A percentile compares a stretch with the other conserved stretches of the same genome.
Evolutionary conservation across 2,329 filamentous ascomycete species (phyloP).

Genomic region (Aspergillus sp.): DNA sequence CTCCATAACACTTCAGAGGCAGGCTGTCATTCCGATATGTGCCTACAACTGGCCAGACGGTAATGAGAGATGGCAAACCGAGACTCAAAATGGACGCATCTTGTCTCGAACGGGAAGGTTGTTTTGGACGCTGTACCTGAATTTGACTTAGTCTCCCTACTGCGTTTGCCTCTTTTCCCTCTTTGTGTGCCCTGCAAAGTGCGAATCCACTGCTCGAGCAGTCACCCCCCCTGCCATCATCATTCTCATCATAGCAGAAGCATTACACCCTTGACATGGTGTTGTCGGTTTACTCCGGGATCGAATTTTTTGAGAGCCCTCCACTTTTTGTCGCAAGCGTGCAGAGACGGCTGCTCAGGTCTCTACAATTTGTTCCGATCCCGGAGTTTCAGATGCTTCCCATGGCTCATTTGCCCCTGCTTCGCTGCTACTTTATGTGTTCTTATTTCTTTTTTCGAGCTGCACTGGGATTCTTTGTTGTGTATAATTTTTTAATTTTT

Average conservation of each 20-base stretch:
- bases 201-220: constrained; percentile 4
- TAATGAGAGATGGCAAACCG: neutral
- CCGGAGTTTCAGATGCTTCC: constrained; percentile 20
- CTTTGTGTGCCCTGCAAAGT: constrained; percentile 2
- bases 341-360: neutral
- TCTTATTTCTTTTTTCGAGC: constrained; percentile 2
- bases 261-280: neutral
- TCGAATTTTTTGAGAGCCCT: neutral
- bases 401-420: constrained; percentile 14
- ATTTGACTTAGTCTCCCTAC: neutral
- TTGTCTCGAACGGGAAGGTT: constrained; percentile 1
- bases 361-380: constrained; percentile 16
- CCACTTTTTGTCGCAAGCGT: neutral
- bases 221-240: neutral
- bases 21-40: too few species aligned
- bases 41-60: too few species aligned
- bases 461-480: neutral
- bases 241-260: neutral
- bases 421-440: neutral
- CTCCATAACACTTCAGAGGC: neutral
- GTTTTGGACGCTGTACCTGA: constrained; percentile 3
- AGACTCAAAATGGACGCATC: neutral
- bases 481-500: neutral
- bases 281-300: neutral
- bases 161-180: constrained; percentile 13